These are phyloP conservation scores for Remersonia thermophila DNA, from an alignment of 2,329 filamentous ascomycete genomes.

Conservation along the genomic window DNA sequence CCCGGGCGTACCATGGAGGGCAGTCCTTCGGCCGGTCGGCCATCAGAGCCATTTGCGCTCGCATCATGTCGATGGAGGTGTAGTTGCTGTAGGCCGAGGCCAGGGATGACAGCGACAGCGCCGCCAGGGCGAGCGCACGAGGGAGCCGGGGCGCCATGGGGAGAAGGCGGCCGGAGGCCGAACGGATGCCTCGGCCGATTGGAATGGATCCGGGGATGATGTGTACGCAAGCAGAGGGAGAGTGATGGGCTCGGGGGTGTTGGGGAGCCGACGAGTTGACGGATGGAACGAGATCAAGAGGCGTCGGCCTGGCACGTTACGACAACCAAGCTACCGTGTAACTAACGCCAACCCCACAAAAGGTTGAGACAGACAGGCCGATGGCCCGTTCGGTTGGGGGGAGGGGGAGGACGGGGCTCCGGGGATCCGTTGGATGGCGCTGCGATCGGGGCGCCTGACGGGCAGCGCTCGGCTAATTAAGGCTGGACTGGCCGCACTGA, in stretches of 20 bases:
- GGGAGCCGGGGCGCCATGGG: conserved; percentile 29
- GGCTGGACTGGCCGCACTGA: no score
- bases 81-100: conserved; percentile 38
- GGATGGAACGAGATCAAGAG: no score
- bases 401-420: background rate
- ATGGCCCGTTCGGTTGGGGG: conserved; percentile 1
- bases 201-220: background rate
- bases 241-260: background rate
- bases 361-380: conserved; percentile 3
- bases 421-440: background rate
- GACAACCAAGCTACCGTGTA: no score
- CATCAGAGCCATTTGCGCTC: conserved; percentile 56
- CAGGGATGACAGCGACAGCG: conserved; percentile 27
- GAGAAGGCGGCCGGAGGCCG: conserved; percentile 8
- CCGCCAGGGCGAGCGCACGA: conserved; percentile 28
- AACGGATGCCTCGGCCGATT: background rate
- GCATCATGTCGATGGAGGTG: conserved; percentile 48
- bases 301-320: no score
- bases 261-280: conserved; percentile 1
- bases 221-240: conserved; percentile 1
- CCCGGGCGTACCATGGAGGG: conserved; percentile 58
- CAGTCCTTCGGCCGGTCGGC: conserved; percentile 64
- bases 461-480: no score
- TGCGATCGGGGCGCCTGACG: background rate
- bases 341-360: conserved; percentile 9